Percentiles rank a stretch among this genome's conserved stretches.
phyloP scores from a whole-genome alignment of 176 grass and related monocot species.

The Oryza coarctata region DNA sequence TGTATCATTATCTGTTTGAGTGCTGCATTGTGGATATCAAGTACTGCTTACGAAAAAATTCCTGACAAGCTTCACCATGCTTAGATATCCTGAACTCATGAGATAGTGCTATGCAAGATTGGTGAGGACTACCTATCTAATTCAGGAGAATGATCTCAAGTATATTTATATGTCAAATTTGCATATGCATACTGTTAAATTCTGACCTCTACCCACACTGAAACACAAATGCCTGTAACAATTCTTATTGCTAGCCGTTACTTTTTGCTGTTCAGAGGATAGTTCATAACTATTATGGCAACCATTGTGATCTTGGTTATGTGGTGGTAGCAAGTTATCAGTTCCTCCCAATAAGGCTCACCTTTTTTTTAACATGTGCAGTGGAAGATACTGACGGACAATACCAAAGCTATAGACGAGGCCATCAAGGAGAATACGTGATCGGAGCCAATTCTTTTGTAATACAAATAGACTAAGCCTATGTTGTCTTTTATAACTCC shows the following conservation, averaged over 20 bases:
- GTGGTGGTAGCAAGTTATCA: not conserved
- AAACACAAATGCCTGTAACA: not conserved
- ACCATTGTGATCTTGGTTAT: not conserved
- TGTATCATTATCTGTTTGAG: not conserved
- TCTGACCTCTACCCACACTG: too few relatives aligned
- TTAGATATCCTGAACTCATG: not conserved
- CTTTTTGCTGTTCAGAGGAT: not conserved
- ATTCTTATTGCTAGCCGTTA: not conserved
- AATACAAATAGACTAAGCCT: not conserved
- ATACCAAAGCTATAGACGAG: conserved; percentile 45
- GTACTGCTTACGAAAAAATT: not conserved
- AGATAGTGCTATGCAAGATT: conserved; percentile 1
- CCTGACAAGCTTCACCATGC: not conserved
- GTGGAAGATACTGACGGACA: conserved; percentile 53
- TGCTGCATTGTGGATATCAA: not conserved
- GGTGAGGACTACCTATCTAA: not conserved
- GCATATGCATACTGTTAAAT: too few relatives aligned
- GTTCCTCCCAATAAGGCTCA: not conserved
- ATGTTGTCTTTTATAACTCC: not conserved
- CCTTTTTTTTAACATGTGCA: conserved; percentile 16
- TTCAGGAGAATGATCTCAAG: too few relatives aligned
- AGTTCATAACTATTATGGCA: not conserved
- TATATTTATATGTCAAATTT: too few relatives aligned
- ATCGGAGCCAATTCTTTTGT: not conserved
- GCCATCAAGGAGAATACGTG: conserved; percentile 44